phyloP scores from a whole-genome alignment of 371 early-diverging fungal genomes.

The Blakeslea trispora region DNA sequence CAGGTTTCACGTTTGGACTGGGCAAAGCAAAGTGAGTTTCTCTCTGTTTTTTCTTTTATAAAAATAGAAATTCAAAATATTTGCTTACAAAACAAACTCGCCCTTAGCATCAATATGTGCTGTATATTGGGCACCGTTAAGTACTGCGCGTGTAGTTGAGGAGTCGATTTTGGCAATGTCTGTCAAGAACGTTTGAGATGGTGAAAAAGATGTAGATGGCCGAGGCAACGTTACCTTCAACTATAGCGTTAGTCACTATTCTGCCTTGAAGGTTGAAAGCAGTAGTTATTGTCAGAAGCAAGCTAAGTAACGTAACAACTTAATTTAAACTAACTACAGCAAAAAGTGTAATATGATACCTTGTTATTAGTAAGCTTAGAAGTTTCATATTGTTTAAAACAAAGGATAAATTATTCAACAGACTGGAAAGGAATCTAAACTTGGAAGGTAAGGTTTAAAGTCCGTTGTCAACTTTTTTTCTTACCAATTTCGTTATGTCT shows the following conservation, averaged over 20 bases:
- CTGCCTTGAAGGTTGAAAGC: not conserved
- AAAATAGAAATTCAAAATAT: not conserved
- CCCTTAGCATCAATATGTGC: conserved; percentile 18
- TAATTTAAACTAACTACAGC: not conserved
- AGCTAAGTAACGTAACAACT: not conserved
- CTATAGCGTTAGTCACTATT: not conserved
- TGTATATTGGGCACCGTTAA: conserved; percentile 15
- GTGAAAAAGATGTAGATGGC: not conserved
- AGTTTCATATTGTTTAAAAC: conserved; percentile 10
- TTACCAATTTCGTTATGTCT: too few species aligned
- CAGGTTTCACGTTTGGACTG: conserved; percentile 35
- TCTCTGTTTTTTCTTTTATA: too few species aligned
- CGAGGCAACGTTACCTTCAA: not conserved
- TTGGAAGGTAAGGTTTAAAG: too few species aligned
- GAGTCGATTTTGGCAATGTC: conserved; percentile 22
- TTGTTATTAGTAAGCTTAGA: conserved; percentile 10
- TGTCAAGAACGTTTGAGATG: not conserved
- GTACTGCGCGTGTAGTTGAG: conserved; percentile 13
- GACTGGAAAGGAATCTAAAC: not conserved
- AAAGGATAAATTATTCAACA: not conserved
- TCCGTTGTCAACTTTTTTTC: too few species aligned
- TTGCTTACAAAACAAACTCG: conserved; percentile 24
- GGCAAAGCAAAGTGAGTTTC: not conserved
- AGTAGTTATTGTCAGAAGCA: not conserved
- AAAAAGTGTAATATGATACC: not conserved